phyloP scores from a whole-genome alignment of 148 eudicot genomes.

The Limonium bicolor region DNA sequence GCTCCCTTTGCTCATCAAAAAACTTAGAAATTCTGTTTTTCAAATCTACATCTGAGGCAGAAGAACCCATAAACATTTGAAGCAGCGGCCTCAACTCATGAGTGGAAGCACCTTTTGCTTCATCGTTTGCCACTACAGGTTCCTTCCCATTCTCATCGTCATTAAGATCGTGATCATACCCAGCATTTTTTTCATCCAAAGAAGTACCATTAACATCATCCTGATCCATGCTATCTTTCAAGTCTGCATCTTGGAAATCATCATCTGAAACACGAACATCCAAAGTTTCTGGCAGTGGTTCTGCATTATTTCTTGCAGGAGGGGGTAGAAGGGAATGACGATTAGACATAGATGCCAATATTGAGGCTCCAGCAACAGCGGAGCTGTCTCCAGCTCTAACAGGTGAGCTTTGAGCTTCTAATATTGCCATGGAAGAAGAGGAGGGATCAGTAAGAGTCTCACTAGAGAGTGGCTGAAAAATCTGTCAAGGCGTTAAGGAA shows the following conservation, averaged over 20 bases:
- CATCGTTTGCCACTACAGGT: conserved; percentile 28
- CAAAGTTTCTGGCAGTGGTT: conserved; percentile 23
- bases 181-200: conserved; percentile 24
- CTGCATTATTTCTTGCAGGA: conserved; percentile 37
- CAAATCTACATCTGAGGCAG: conserved; percentile 32
- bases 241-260: conserved; percentile 32
- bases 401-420: conserved; percentile 58
- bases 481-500: conserved; percentile 44
- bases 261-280: conserved; percentile 48
- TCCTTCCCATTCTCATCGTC: conserved; percentile 22
- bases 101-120: conserved; percentile 21
- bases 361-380: conserved; percentile 70
- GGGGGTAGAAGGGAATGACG: conserved; percentile 46
- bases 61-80: conserved; percentile 29
- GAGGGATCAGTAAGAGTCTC: conserved; percentile 27
- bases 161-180: conserved; percentile 33
- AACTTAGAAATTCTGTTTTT: conserved; percentile 35
- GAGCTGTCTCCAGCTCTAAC: conserved; percentile 52
- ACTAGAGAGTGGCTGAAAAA: conserved; percentile 51
- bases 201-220: conserved; percentile 27
- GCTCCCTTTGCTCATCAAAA: conserved; percentile 37
- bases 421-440: conserved; percentile 42
- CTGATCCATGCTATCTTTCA: conserved; percentile 43
- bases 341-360: conserved; percentile 51
- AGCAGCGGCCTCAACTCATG: conserved; percentile 41